Conservation (phyloP, 1,139 yeast species). For the Candida sp. region DNA sequence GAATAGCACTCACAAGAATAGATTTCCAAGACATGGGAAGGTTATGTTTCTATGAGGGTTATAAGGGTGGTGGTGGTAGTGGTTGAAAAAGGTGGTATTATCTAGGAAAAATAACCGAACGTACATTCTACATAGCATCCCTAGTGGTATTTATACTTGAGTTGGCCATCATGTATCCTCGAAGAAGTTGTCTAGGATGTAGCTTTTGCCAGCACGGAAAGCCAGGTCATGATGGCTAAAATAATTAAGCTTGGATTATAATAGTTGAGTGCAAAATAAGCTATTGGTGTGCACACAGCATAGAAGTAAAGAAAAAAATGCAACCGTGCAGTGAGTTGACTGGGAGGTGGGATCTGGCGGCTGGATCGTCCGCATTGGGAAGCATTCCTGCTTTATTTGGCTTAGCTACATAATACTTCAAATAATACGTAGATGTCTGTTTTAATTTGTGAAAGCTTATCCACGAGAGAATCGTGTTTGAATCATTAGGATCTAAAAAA, state of each 20-base stretch:
- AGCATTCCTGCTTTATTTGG: neutral
- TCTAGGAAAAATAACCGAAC: too few species aligned
- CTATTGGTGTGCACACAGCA: neutral
- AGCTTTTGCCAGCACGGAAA: neutral
- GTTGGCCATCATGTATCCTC: neutral
- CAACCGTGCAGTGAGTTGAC: neutral
- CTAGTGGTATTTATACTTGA: neutral
- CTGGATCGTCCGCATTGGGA: conserved; percentile 4
- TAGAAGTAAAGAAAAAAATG: neutral
- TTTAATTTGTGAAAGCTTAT: neutral
- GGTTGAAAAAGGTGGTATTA: neutral
- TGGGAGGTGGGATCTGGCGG: neutral
- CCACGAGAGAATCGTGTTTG: too few species aligned
- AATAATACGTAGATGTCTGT: neutral
- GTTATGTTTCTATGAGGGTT: neutral
- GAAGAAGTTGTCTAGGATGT: neutral
- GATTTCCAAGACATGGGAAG: conserved; percentile 6
- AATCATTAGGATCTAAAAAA: too few species aligned
- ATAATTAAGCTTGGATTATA: neutral
- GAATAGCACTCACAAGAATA: conserved; percentile 1
- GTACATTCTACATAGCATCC: neutral
- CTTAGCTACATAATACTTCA: neutral
- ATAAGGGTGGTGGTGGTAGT: neutral
- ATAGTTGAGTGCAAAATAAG: neutral
- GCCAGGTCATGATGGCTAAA: neutral